phyloP scores from a whole-genome alignment of 208 protist genomes.

The Leishmania braziliensis region DNA sequence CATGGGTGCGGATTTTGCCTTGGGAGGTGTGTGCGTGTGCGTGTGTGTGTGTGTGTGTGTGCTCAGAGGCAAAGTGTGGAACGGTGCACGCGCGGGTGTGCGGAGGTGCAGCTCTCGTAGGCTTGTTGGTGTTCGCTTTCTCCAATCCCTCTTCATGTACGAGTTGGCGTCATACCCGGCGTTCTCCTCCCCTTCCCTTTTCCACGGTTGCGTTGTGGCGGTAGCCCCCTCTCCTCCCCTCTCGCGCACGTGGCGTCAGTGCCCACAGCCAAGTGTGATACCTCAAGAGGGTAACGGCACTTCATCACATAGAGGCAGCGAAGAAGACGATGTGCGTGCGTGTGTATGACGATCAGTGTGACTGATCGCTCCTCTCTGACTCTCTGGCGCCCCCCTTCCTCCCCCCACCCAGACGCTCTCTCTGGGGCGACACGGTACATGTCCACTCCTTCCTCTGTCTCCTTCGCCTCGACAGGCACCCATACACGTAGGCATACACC shows the following conservation, averaged over 20 bases:
- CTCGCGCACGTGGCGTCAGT: neutral
- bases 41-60: neutral
- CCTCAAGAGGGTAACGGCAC: neutral
- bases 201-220: neutral
- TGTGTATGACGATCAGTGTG: neutral
- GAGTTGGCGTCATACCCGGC: neutral
- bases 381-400: neutral
- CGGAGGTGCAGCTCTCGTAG: too few relatives aligned
- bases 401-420: neutral
- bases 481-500: neutral
- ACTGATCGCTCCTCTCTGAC: neutral
- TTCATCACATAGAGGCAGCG: neutral
- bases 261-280: neutral
- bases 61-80: neutral
- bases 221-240: neutral
- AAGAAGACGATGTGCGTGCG: neutral
- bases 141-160: neutral
- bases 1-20: neutral
- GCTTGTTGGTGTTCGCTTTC: neutral
- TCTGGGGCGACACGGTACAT: neutral
- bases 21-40: neutral
- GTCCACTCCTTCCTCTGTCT: neutral
- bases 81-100: too few relatives aligned
- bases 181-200: neutral
- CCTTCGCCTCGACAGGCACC: neutral